phyloP scores from a whole-genome alignment of 2,329 filamentous ascomycete species.

The Fusarium sp. region DNA sequence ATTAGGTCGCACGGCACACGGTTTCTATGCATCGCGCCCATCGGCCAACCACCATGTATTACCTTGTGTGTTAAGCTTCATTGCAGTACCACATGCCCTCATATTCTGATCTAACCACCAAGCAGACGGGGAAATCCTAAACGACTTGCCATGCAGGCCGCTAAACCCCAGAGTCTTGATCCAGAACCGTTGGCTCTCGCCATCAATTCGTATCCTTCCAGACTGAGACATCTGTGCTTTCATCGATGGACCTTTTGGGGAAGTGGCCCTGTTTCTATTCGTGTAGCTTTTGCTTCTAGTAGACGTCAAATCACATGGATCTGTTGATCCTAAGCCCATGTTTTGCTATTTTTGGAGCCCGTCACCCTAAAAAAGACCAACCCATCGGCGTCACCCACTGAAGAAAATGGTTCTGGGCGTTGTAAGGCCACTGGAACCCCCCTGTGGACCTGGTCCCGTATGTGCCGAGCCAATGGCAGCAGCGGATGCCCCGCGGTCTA shows the following conservation, averaged over 20 bases:
- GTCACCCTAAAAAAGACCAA: constrained; percentile 21
- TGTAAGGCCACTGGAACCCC: constrained; percentile 15
- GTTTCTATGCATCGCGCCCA: constrained; percentile 3
- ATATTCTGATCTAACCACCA: background rate
- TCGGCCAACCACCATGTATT: constrained; percentile 25
- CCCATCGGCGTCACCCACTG: constrained; percentile 17
- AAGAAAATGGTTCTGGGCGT: constrained; percentile 7
- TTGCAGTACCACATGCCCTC: constrained; percentile 1
- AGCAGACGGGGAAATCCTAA: background rate
- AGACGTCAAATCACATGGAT: constrained; percentile 18
- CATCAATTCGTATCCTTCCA: constrained; percentile 36
- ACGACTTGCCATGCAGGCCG: constrained; percentile 32
- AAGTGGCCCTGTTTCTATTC: constrained; percentile 35
- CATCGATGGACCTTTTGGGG: constrained; percentile 16
- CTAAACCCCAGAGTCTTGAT: constrained; percentile 37
- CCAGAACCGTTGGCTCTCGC: background rate
- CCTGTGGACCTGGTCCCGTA: constrained; percentile 32
- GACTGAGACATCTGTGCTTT: constrained; percentile 17
- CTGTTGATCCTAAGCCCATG: background rate
- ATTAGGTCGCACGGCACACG: constrained; percentile 4
- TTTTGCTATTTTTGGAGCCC: constrained; percentile 38
- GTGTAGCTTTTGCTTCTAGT: constrained; percentile 25
- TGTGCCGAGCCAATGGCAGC: constrained; percentile 38
- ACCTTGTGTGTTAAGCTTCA: constrained; percentile 6
- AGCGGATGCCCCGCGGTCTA: constrained; percentile 11